Base-by-base conservation (phyloP, 345 rosid genomes). In the Pugionium dolabratum region DNA sequence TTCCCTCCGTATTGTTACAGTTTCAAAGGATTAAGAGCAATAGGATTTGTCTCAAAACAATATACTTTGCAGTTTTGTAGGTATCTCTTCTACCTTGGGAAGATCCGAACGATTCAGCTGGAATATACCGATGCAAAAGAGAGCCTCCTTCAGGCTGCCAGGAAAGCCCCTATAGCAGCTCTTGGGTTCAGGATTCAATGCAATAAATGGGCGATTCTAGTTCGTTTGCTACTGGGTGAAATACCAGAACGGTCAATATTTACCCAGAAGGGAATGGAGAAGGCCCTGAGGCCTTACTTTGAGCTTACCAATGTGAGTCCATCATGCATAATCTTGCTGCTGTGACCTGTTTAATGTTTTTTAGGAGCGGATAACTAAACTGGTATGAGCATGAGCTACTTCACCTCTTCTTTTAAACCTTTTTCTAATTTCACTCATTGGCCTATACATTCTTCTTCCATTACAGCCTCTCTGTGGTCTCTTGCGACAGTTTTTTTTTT, bases 101-200 rank as follows among this genome's bases (percentile, higher is more conserved):
- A 91, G 82, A 91, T 91, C 61, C 80, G 86, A 60, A 89, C 98
- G 1, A 89, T 91, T 70, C 96, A 91, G 76, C 73, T 91, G 51
- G 96, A 91, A 79, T 91, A 91, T 59, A 87, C 96, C 0, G 95
- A 91, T 79, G 96, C 98, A 49, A 91, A 89, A 76, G 95, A 91
- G 59, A 82, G 90, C 71, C 90, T 91, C 59, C 92, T 83, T 56
- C 95, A 87, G 76, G 98, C 96, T 62, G 90, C 96, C 47, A 79
- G 95, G 37, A 92, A 87, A 78, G 93, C 96, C 26, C 91, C 95
- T 35, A 78, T 80, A 59, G 91, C 95, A 43, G 95, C 96, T 40
- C 81, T 75, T 18, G 92, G 93, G 27, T 89, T 92, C 72, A 81
- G 92, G 59, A 79, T 92, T 50, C 89, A 80, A 45, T 89, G 91